A percentile compares a stretch with the other conserved stretches of the same genome.
Evolutionary conservation across 148 eudicot genomes (phyloP).

Genomic region (Diospyros kaki): DNA sequence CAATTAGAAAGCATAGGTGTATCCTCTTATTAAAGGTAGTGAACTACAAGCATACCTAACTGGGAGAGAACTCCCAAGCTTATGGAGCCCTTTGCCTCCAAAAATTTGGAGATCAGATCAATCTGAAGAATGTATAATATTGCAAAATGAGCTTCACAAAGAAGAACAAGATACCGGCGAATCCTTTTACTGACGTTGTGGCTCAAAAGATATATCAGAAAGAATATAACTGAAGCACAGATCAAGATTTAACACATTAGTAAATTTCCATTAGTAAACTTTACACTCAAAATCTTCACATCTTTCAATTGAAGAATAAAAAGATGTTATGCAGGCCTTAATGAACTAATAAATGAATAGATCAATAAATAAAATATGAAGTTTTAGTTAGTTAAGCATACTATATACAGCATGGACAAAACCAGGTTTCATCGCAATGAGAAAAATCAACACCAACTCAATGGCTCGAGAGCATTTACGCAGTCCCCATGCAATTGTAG

Average conservation of each 20-base stretch:
- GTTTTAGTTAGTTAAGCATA: conserved; percentile 30
- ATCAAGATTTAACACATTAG: conserved; percentile 19
- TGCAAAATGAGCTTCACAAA: conserved; percentile 96
- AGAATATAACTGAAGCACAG: conserved; percentile 87
- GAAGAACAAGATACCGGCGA: conserved; percentile 71
- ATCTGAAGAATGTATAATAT: conserved; percentile 77
- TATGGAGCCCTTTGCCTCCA: conserved; percentile 52
- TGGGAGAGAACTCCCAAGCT: conserved; percentile 63
- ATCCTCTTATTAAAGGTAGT: conserved; percentile 3
- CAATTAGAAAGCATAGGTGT: neutral
- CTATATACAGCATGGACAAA: conserved; percentile 84
- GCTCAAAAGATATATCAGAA: conserved; percentile 79
- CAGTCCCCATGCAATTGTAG: conserved; percentile 96
- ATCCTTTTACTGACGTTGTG: conserved; percentile 62
- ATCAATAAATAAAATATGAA: neutral
- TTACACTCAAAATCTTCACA: neutral
- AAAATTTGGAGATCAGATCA: conserved; percentile 52
- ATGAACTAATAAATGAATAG: neutral
- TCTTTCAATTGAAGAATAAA: neutral
- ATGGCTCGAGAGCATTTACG: conserved; percentile 93
- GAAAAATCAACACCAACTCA: conserved; percentile 73
- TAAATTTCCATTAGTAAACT: neutral
- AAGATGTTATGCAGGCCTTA: neutral
- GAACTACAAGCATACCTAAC: conserved; percentile 53
- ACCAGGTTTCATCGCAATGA: conserved; percentile 94